Evolutionary conservation across 1,284 basidiomycete genomes (phyloP), one percentile per base, ranked within the genome.

Genomic region (Tilletia indica): DNA sequence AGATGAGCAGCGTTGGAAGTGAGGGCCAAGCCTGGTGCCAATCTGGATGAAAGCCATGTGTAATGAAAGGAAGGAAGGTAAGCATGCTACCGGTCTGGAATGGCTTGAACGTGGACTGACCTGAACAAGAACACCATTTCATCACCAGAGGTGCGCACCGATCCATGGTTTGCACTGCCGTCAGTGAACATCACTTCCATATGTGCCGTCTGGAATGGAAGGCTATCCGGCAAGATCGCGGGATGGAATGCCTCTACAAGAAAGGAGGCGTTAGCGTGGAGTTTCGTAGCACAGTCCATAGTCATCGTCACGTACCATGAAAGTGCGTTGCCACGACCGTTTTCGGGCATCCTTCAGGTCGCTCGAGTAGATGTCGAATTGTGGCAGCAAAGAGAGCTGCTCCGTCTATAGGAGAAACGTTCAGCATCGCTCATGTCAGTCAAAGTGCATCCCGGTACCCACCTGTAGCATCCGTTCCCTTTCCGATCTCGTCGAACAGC

Each of bases 401-500:
- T 5, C 74, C 74, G 49, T 75, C 74, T 14, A 48, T 2, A 48
- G 2, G 19, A n/a, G 21, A 9, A 48, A 5, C 42, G 5, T 45
- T 45, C 42, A 45, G 42, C 42, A 12, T 45, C 42, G 12, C 6
- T 45, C 6, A 45, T 45, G 4, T 45, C n/a, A 67, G n/a, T 34
- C 66, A 67, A 42, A 4, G 16, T 36, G 5, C n/a, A 34, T n/a
- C n/a, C n/a, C n/a, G n/a, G n/a, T 45, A 8, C 68, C 3, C 49
- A 68, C 48, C 68, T 2, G 19, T 67, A 39, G 45, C 42, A 8
- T 42, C 25, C 8, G 72, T 75, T 12, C 74, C 74, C 64, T 73
- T 75, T 16, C 73, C 68, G 25, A 73, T 64, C 67, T 73, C 74
- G 67, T 75, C 74, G 12, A 75, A 64, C 8, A 73, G 58, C 49